These are phyloP conservation scores for Rhytidiadelphus loreus DNA, from an alignment of 225 moss, liverwort and hornwort genomes.

Conservation along the genomic window DNA sequence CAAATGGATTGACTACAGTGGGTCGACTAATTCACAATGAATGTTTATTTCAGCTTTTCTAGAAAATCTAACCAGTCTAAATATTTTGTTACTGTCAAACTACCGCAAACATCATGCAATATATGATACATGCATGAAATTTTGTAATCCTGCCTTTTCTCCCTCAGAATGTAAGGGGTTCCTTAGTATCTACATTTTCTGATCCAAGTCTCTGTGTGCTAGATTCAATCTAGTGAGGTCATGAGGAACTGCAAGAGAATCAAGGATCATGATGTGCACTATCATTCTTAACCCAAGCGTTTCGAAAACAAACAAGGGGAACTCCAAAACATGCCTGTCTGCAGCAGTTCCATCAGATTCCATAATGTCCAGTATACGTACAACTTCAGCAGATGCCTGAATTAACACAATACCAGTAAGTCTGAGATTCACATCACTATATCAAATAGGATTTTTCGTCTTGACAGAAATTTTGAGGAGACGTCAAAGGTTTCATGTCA, in stretches of 20 bases:
- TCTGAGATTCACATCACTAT: background rate
- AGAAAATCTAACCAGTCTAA: background rate
- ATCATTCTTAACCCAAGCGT: background rate
- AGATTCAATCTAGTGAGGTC: background rate
- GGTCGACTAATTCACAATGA: background rate
- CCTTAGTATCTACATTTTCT: background rate
- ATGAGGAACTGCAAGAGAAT: background rate
- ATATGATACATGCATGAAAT: background rate
- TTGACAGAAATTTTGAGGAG: background rate
- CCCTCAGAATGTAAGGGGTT: background rate
- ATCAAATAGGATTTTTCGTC: background rate
- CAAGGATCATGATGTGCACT: background rate
- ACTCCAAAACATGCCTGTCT: slow-evolving; percentile 31
- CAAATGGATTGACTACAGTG: background rate
- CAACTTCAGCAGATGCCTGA: slow-evolving; percentile 41
- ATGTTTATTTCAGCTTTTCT: background rate
- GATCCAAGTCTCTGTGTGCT: background rate
- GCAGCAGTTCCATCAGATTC: slow-evolving; percentile 40
- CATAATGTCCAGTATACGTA: slow-evolving; percentile 25
- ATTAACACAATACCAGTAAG: background rate
- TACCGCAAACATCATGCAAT: background rate
- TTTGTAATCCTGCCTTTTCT: background rate
- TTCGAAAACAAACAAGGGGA: background rate
- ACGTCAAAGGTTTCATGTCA: background rate
- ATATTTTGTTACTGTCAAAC: background rate